Evolutionary conservation across 257 asterid species (phyloP).

Genomic region (Solanum virginianum): DNA sequence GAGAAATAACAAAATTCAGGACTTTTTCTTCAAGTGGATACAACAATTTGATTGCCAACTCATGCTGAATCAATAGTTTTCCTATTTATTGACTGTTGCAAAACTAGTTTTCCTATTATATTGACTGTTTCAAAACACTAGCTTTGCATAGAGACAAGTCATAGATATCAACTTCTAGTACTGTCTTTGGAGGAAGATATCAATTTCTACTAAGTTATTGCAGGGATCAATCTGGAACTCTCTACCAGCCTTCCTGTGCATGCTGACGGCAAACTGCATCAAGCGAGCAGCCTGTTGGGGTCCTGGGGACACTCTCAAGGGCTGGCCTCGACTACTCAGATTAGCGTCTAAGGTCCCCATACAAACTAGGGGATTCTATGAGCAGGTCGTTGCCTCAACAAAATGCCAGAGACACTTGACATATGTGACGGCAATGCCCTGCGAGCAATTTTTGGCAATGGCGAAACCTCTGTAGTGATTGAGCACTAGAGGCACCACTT

Average conservation of each 20-base stretch:
- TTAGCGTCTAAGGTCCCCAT: neutral
- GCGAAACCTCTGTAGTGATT: neutral
- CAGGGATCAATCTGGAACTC: neutral
- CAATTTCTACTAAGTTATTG: neutral
- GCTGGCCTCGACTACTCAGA: neutral
- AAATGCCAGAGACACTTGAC: neutral
- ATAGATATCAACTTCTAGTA: no score
- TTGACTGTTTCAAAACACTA: neutral
- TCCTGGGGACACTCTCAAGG: neutral
- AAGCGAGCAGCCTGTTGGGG: neutral
- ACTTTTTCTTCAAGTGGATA: neutral
- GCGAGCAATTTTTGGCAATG: neutral
- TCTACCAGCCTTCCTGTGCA: neutral
- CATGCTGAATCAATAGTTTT: neutral
- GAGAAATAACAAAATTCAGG: neutral
- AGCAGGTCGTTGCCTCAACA: neutral
- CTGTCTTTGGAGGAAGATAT: no score
- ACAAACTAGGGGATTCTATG: neutral
- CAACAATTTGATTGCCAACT: neutral
- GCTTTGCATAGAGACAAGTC: neutral
- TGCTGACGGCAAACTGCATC: neutral
- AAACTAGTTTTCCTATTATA: neutral
- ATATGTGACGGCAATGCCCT: neutral
- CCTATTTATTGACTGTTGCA: neutral
- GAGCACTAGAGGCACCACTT: neutral